Percentiles rank a stretch among this genome's conserved stretches.
Evolutionary conservation across 1,139 yeast species (phyloP).

Genomic region (Suhomyces bribrorum): DNA sequence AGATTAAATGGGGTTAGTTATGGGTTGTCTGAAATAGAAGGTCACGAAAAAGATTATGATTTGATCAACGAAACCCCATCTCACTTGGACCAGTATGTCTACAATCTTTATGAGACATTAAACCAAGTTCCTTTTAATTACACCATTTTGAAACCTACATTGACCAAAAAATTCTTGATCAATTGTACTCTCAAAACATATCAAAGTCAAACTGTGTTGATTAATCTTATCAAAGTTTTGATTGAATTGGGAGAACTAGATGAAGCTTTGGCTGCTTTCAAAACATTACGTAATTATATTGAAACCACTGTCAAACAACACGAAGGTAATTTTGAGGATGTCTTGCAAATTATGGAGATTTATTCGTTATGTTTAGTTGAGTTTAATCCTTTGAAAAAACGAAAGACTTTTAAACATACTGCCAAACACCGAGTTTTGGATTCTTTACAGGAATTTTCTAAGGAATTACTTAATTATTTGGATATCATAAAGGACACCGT

Average conservation of each 20-base stretch:
- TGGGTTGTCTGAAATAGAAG: constrained; percentile 4
- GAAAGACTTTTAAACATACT: constrained; percentile 30
- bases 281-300: constrained; percentile 37
- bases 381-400: constrained; percentile 41
- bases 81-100: constrained; percentile 35
- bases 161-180: constrained; percentile 36
- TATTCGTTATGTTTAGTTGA: constrained; percentile 36
- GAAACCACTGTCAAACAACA: constrained; percentile 38
- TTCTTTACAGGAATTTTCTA: constrained; percentile 21
- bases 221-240: constrained; percentile 36
- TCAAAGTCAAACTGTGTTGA: constrained; percentile 39
- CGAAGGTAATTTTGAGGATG: constrained; percentile 34
- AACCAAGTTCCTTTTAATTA: constrained; percentile 25
- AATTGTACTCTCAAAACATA: constrained; percentile 36
- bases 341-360: constrained; percentile 39
- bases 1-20: constrained; percentile 7
- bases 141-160: constrained; percentile 27
- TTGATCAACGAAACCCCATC: constrained; percentile 9
- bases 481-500: constrained; percentile 24
- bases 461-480: constrained; percentile 28
- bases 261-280: constrained; percentile 48
- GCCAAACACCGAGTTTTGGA: constrained; percentile 24
- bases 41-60: constrained; percentile 8
- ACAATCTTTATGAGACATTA: constrained; percentile 36
- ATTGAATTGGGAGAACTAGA: constrained; percentile 42